Conservation (phyloP, 768 basidiomycete species). For the Ramaria rubella region DNA sequence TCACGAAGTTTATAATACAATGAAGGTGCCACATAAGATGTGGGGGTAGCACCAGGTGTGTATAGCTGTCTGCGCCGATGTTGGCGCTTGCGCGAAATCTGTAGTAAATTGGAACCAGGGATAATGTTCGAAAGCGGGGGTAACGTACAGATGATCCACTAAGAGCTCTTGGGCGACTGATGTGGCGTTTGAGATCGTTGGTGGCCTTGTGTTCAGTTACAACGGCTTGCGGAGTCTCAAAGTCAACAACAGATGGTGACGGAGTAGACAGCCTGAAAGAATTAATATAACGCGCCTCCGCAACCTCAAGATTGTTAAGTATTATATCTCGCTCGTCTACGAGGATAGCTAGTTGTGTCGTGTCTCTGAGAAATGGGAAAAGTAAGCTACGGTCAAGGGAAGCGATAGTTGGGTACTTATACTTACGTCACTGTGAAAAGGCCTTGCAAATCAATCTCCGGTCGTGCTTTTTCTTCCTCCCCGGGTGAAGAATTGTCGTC, state of each 20-base stretch:
- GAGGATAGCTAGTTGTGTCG: constrained; percentile 54
- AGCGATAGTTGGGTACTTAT: neutral
- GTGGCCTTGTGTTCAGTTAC: no score
- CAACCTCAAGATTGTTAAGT: constrained; percentile 73
- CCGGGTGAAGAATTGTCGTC: constrained; percentile 2
- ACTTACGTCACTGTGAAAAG: constrained; percentile 71
- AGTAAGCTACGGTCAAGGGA: neutral
- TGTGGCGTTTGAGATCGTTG: constrained; percentile 47
- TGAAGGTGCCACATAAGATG: constrained; percentile 73
- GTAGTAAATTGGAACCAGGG: neutral
- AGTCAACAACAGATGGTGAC: constrained; percentile 62
- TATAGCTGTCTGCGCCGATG: constrained; percentile 60
- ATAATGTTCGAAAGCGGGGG: neutral
- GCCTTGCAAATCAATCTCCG: constrained; percentile 62
- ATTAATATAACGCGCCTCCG: constrained; percentile 70
- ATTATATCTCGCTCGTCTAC: constrained; percentile 73
- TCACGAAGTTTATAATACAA: constrained; percentile 70
- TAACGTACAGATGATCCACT: constrained; percentile 22
- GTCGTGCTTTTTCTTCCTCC: constrained; percentile 33
- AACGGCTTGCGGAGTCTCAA: constrained; percentile 29
- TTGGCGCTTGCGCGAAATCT: constrained; percentile 37
- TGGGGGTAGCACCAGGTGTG: constrained; percentile 55
- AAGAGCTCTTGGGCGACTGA: constrained; percentile 63
- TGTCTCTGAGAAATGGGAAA: constrained; percentile 46
- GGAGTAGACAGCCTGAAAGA: constrained; percentile 71